Base-by-base conservation (phyloP, 208 protist genomes). In the Crithidia bombi region DNA sequence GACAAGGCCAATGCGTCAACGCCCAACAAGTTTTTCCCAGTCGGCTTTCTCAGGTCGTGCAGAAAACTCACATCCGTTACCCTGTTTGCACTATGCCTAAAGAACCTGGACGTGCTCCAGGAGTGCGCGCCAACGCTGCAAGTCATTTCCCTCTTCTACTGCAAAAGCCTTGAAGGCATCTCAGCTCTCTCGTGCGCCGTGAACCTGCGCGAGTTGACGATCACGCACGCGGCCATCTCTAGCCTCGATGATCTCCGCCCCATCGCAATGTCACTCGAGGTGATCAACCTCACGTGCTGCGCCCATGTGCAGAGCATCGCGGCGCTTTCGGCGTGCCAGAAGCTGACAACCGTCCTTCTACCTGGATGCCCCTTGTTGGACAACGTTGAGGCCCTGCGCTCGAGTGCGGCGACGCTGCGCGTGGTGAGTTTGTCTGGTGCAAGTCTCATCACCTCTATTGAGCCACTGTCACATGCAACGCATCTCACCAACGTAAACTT, bases 341-440 rank as follows among this genome's bases (percentile, higher is more conserved):
- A 51, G 25, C 57, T 64, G 39, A 25, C 19, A 50, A 46, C 5
- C 15, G 41, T 51, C 14, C 14, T 28, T 17, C 38, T 64, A 0
- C 21, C 12, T 35, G 57, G 39, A 3, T 64, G 57, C 57, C 0
- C 3, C 3, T 0, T 26, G 41, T 39, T 64, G 14, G 14, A 47
- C 15, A 54, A 32, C 44, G 30, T 65, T n/a, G 59, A 65, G 15
- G 28, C 59, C 3, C 44, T 65, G 41, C 59, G 43, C 59, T 3
- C 19, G 36, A 65, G 59, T 19, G 44, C 59, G 59, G 30, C 59
- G 15, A 54, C 59, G 41, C 59, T 65, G 15, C 11, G 44, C n/a
- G 30, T 12, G 10, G 59, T 65, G 44, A 54, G 41, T 15, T 25
- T 65, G 44, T 51, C 43, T 3, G 5, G 5, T 3, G 32, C 32